Conservation (phyloP, 306 rosid species). For the Acacia melanoxylon region DNA sequence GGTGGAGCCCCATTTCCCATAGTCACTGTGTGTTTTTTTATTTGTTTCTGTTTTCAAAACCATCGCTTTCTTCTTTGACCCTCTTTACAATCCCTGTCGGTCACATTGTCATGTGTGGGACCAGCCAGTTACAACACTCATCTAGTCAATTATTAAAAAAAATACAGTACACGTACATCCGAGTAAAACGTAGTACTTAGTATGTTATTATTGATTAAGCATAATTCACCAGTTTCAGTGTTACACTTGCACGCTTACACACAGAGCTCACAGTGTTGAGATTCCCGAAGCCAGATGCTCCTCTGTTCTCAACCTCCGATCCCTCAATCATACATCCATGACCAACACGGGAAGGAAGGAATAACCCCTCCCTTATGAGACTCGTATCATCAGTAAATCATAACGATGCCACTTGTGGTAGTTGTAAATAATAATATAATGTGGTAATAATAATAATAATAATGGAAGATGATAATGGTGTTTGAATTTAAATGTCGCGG, state of each 20-base stretch:
- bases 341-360: not conserved
- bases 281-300: slow-evolving; percentile 1
- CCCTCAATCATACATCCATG: not conserved
- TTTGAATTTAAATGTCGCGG: slow-evolving; percentile 52
- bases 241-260: slow-evolving; percentile 1
- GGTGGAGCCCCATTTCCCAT: not conserved
- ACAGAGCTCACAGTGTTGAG: not conserved
- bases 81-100: slow-evolving; percentile 25
- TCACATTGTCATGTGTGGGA: not conserved
- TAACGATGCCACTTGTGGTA: not conserved
- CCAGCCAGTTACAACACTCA: not conserved
- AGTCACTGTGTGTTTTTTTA: not conserved
- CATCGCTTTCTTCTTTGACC: not conserved
- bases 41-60: not conserved
- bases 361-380: slow-evolving; percentile 6
- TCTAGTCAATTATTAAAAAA: not conserved
- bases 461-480: not conserved
- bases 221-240: not conserved
- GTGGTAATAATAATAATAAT: not conserved
- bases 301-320: slow-evolving; percentile 4
- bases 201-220: not conserved
- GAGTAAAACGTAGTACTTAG: not conserved
- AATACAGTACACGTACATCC: not conserved
- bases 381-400: not conserved
- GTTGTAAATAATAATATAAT: not conserved